These are phyloP conservation scores for Phyllosticta capitalensis DNA, from an alignment of 2,329 filamentous ascomycete species.

Conservation along the genomic window DNA sequence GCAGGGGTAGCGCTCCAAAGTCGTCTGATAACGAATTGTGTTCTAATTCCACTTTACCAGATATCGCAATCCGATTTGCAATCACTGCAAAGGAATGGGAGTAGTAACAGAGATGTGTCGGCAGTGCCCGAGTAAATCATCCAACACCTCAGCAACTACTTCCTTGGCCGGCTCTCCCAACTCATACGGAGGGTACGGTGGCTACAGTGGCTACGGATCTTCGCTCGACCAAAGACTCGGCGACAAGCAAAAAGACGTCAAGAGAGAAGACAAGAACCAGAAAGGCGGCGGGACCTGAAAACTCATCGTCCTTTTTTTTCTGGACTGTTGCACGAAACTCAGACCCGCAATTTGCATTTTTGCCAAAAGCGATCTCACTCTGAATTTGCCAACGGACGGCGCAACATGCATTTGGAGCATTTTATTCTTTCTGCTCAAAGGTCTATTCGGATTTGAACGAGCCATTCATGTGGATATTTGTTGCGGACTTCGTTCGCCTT, in stretches of 20 bases:
- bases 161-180: neutral
- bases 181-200: neutral
- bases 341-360: neutral
- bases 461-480: neutral
- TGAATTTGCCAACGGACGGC: neutral
- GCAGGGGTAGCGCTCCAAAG: neutral
- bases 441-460: no score
- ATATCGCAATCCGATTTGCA: slow-evolving; percentile 9
- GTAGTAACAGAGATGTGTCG: slow-evolving; percentile 4
- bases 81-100: slow-evolving; percentile 7
- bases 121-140: slow-evolving; percentile 2
- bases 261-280: neutral
- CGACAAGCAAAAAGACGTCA: neutral
- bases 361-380: neutral
- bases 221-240: neutral
- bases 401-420: no score
- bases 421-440: no score
- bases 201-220: neutral
- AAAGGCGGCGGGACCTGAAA: neutral
- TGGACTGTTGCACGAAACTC: neutral
- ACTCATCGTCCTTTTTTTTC: neutral
- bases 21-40: neutral
- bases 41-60: neutral
- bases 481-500: neutral
- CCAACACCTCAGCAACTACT: neutral